phyloP scores from a whole-genome alignment of 345 rosid species.

The Capsella bursapastoris region DNA sequence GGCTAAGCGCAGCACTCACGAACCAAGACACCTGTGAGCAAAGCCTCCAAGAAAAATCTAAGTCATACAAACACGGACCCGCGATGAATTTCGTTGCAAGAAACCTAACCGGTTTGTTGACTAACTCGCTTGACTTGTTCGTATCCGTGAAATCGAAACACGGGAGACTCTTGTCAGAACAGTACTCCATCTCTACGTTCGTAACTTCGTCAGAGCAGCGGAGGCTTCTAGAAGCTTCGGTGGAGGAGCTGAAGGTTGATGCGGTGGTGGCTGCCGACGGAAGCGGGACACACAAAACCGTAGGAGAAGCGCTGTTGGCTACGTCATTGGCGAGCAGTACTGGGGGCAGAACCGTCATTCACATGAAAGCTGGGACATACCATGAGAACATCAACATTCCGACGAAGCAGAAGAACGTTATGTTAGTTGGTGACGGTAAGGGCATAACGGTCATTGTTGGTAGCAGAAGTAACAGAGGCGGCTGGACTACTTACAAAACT shows the following conservation, averaged over 20 bases:
- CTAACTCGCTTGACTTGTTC: slow-evolving; percentile 47
- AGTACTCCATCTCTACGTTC: slow-evolving; percentile 40
- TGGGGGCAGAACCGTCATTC: slow-evolving; percentile 52
- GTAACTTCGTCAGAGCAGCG: slow-evolving; percentile 27
- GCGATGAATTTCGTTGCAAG: slow-evolving; percentile 38
- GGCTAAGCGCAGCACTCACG: slow-evolving; percentile 64
- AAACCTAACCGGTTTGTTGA: slow-evolving; percentile 47
- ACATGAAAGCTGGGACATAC: slow-evolving; percentile 61
- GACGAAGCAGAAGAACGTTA: slow-evolving; percentile 56
- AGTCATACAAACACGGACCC: slow-evolving; percentile 1
- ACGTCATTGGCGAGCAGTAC: slow-evolving; percentile 35
- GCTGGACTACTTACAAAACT: slow-evolving; percentile 53
- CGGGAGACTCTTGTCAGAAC: slow-evolving; percentile 22
- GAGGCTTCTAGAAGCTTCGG: slow-evolving; percentile 56
- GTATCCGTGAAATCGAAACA: slow-evolving; percentile 28
- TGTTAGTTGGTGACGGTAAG: slow-evolving; percentile 69
- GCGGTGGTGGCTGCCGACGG: slow-evolving; percentile 66
- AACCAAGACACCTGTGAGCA: slow-evolving; percentile 60
- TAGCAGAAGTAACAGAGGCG: slow-evolving; percentile 46
- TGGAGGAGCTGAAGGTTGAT: slow-evolving; percentile 47
- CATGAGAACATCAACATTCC: slow-evolving; percentile 52
- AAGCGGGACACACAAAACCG: slow-evolving; percentile 55
- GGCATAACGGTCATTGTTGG: slow-evolving; percentile 54
- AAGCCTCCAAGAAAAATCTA: slow-evolving; percentile 46
- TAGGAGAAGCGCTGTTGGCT: slow-evolving; percentile 51